These are phyloP conservation scores for Trichoderma guizhouense DNA, from an alignment of 2,329 filamentous ascomycete genomes.

Conservation along the genomic window DNA sequence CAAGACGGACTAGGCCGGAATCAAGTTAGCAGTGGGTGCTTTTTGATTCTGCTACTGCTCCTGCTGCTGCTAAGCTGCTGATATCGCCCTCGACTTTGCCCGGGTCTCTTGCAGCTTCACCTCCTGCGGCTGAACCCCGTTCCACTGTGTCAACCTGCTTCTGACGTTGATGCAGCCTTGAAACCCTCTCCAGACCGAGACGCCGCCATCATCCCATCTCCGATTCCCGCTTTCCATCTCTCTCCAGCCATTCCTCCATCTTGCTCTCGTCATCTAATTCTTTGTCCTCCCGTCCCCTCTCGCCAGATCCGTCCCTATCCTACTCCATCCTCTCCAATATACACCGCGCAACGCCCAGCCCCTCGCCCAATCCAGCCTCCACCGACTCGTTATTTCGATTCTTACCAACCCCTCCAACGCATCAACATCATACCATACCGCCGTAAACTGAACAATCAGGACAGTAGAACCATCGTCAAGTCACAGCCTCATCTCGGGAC, in stretches of 20 bases:
- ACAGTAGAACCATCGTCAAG: not conserved
- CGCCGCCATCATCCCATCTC: constrained; percentile 22
- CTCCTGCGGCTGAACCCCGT: constrained; percentile 38
- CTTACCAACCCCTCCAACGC: constrained; percentile 10
- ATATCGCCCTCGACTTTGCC: constrained; percentile 14
- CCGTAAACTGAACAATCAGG: not conserved
- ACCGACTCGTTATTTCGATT: constrained; percentile 10
- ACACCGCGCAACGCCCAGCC: constrained; percentile 7
- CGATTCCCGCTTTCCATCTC: constrained; percentile 1
- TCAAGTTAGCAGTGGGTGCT: constrained; percentile 11
- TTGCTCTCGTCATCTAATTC: constrained; percentile 4
- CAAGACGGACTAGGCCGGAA: not conserved
- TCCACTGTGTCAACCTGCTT: constrained; percentile 33
- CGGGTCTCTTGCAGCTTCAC: constrained; percentile 24
- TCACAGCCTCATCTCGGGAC: constrained; percentile 19
- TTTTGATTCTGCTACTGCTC: not conserved
- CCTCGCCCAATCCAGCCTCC: constrained; percentile 10
- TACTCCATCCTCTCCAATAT: not conserved
- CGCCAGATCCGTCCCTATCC: not conserved
- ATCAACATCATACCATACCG: constrained; percentile 4
- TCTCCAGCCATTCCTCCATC: not conserved
- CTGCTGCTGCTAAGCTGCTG: constrained; percentile 2
- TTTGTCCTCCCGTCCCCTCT: not conserved
- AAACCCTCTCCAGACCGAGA: constrained; percentile 30
- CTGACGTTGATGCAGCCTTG: constrained; percentile 32